Conservation (phyloP, 208 protist genomes). For the Jaenimonas drosophilae region DNA sequence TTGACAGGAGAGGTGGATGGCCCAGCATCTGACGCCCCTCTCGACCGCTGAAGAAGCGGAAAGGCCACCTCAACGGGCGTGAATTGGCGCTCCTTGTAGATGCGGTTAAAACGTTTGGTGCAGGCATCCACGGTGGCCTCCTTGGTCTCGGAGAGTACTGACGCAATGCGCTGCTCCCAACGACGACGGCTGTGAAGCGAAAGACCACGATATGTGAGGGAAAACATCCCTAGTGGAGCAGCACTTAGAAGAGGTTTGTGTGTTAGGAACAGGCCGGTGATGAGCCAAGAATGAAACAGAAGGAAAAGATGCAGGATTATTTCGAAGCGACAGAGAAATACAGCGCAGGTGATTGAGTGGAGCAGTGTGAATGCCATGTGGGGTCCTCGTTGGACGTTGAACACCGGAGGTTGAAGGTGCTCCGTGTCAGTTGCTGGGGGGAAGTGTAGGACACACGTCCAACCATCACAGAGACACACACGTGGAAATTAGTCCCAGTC, state of each 20-base stretch:
- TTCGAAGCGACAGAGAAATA: too few species aligned
- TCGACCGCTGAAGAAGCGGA: conserved; percentile 33
- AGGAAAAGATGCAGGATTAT: conserved; percentile 1
- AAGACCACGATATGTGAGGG: too few species aligned
- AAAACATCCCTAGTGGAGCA: too few species aligned
- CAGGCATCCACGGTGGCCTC: conserved; percentile 47
- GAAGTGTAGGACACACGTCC: too few species aligned
- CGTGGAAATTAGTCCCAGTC: conserved; percentile 53
- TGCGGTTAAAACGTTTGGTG: conserved; percentile 66
- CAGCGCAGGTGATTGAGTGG: too few species aligned
- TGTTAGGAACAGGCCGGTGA: not conserved
- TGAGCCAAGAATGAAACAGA: not conserved
- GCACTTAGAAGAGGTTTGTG: too few species aligned
- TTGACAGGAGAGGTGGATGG: not conserved
- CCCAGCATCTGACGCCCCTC: conserved; percentile 16
- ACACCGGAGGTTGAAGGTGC: too few species aligned
- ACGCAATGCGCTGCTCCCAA: conserved; percentile 82
- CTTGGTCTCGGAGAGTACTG: conserved; percentile 46
- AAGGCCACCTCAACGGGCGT: conserved; percentile 80
- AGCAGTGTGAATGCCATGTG: too few species aligned
- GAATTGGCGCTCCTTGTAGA: conserved; percentile 77
- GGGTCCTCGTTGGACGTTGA: too few species aligned
- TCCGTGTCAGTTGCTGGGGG: too few species aligned
- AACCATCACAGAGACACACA: too few species aligned
- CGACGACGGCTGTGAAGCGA: conserved; percentile 62